Percentiles rank a stretch among this genome's conserved stretches.
Evolutionary conservation across 352 stramenopile genomes (phyloP).

Genomic region (Globisporangium megalacanthum): DNA sequence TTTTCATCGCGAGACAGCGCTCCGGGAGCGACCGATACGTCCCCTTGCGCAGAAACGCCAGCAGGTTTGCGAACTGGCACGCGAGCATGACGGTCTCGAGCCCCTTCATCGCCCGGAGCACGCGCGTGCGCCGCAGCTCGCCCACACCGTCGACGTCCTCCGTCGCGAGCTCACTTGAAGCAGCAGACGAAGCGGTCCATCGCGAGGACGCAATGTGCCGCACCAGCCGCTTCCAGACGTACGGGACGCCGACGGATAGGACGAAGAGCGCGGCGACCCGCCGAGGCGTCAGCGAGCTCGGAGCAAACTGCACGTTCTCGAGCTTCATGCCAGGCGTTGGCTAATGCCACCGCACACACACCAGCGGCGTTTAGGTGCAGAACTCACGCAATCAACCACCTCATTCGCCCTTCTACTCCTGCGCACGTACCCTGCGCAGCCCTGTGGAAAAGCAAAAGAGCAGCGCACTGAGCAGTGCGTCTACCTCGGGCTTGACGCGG

Average conservation of each 20-base stretch:
- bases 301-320: constrained; percentile 66
- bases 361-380: neutral
- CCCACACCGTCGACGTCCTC: constrained; percentile 6
- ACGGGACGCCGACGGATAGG: constrained; percentile 64
- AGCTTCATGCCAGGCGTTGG: constrained; percentile 82
- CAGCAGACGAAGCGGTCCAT: constrained; percentile 18
- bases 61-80: constrained; percentile 66
- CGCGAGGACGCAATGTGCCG: constrained; percentile 51
- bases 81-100: constrained; percentile 62
- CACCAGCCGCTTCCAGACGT: constrained; percentile 71
- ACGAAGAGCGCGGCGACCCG: constrained; percentile 57
- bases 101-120: constrained; percentile 60
- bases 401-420: too few species aligned
- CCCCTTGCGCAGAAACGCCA: constrained; percentile 67
- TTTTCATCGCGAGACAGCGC: constrained; percentile 57
- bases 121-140: constrained; percentile 21
- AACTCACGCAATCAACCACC: neutral
- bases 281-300: constrained; percentile 37
- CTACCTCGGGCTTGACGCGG: constrained; percentile 68
- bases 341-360: constrained; percentile 19
- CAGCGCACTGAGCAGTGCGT: constrained; percentile 41
- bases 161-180: neutral
- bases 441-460: constrained; percentile 67
- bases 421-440: constrained; percentile 39
- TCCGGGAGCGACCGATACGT: constrained; percentile 69